phyloP scores from a whole-genome alignment of 2,329 filamentous ascomycete species.

The Xylaria arbuscula region DNA sequence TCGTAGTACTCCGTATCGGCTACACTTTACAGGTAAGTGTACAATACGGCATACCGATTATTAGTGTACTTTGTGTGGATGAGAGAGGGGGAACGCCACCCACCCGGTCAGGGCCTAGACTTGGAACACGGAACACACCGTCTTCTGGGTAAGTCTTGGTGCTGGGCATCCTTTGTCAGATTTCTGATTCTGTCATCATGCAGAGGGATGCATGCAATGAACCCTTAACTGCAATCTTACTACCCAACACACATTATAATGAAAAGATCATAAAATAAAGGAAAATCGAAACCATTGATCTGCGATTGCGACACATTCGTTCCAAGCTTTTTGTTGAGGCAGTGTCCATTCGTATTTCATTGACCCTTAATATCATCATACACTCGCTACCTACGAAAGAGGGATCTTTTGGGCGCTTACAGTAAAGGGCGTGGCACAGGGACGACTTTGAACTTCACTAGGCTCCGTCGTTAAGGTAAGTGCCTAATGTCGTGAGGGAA shows the following conservation, averaged over 20 bases:
- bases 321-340: constrained; percentile 14
- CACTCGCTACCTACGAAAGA: background rate
- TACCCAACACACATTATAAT: constrained; percentile 3
- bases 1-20: background rate
- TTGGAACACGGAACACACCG: constrained; percentile 26
- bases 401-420: constrained; percentile 1
- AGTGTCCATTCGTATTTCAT: constrained; percentile 5
- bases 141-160: constrained; percentile 16
- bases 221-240: constrained; percentile 2
- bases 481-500: background rate
- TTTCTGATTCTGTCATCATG: constrained; percentile 24
- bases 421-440: background rate
- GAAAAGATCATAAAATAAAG: background rate
- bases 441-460: background rate
- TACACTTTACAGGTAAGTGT: background rate
- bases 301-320: constrained; percentile 18
- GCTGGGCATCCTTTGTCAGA: constrained; percentile 29
- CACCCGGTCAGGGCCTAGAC: constrained; percentile 14
- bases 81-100: background rate
- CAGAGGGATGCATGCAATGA: constrained; percentile 14
- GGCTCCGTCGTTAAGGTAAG: constrained; percentile 1
- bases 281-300: constrained; percentile 31
- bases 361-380: background rate
- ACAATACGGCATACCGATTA: too few relatives aligned
- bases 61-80: background rate